Conservation (phyloP, 306 rosid genomes). For the Cucurbita moschata region DNA sequence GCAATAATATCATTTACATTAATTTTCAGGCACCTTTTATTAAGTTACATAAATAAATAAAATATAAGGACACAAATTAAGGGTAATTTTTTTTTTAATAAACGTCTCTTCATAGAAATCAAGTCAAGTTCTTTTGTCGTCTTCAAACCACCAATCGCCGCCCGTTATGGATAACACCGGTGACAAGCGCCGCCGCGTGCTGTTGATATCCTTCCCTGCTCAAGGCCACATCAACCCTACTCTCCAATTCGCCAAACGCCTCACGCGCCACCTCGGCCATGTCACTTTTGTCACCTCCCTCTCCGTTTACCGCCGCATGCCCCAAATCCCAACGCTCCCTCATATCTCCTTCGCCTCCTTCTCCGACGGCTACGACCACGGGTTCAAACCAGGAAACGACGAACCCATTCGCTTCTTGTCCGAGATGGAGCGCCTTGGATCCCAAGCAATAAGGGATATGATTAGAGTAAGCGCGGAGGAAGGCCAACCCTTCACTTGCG, state of each 20-base stretch:
- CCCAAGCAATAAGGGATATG: slow-evolving; percentile 6
- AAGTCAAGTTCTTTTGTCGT: too few relatives aligned
- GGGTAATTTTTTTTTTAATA: too few relatives aligned
- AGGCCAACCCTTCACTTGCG: slow-evolving; percentile 11
- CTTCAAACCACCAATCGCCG: too few relatives aligned
- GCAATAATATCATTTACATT: too few relatives aligned
- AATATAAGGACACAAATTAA: too few relatives aligned
- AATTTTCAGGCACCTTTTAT: too few relatives aligned
- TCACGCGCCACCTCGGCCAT: slow-evolving; percentile 6
- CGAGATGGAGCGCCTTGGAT: slow-evolving; percentile 7
- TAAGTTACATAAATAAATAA: too few relatives aligned
- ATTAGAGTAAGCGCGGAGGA: background rate
- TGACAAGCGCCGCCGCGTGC: background rate
- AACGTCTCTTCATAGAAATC: too few relatives aligned
- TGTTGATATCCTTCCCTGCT: slow-evolving; percentile 8
- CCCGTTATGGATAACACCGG: background rate
- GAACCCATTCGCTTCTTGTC: background rate
- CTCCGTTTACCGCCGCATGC: slow-evolving; percentile 7
- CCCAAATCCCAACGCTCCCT: background rate
- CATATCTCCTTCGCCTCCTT: slow-evolving; percentile 11
- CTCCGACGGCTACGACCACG: slow-evolving; percentile 26
- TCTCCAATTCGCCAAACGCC: slow-evolving; percentile 23
- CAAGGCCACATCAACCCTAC: slow-evolving; percentile 36
- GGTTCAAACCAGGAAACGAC: background rate
- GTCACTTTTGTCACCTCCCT: slow-evolving; percentile 18